Conservation (phyloP, 345 rosid genomes). For the Linum usitatissimum region DNA sequence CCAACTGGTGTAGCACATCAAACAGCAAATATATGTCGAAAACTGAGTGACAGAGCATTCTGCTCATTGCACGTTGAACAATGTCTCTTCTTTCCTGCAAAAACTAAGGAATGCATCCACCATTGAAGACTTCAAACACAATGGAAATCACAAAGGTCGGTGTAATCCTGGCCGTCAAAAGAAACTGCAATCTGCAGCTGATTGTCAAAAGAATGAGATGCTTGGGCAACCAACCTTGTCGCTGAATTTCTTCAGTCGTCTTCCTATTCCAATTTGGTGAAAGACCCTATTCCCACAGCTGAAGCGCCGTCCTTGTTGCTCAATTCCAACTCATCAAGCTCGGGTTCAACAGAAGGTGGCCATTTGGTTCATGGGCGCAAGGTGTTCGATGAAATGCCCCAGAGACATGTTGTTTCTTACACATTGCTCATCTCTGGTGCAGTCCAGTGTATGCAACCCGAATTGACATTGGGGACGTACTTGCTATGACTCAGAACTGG, state of each 20-base stretch:
- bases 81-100: slow-evolving; percentile 16
- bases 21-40: slow-evolving; percentile 64
- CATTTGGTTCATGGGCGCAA: slow-evolving; percentile 14
- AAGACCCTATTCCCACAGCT: slow-evolving; percentile 14
- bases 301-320: slow-evolving; percentile 16
- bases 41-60: slow-evolving; percentile 45
- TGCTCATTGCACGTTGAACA: slow-evolving; percentile 45
- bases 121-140: no score
- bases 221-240: no score
- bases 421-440: slow-evolving; percentile 25
- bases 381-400: slow-evolving; percentile 31
- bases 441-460: slow-evolving; percentile 10
- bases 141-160: no score
- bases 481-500: slow-evolving; percentile 17
- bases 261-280: not conserved
- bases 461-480: slow-evolving; percentile 15
- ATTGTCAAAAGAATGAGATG: no score
- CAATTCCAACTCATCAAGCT: slow-evolving; percentile 7
- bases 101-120: not conserved
- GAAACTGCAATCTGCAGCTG: no score
- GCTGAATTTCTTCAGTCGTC: not conserved
- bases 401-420: slow-evolving; percentile 29
- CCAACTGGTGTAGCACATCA: slow-evolving; percentile 46
- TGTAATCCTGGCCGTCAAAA: no score
- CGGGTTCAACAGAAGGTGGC: slow-evolving; percentile 6